Evolutionary conservation across 805 yeast species (phyloP), one percentile per base, ranked within the genome.

Genomic region (Kuraishia ogatae): DNA sequence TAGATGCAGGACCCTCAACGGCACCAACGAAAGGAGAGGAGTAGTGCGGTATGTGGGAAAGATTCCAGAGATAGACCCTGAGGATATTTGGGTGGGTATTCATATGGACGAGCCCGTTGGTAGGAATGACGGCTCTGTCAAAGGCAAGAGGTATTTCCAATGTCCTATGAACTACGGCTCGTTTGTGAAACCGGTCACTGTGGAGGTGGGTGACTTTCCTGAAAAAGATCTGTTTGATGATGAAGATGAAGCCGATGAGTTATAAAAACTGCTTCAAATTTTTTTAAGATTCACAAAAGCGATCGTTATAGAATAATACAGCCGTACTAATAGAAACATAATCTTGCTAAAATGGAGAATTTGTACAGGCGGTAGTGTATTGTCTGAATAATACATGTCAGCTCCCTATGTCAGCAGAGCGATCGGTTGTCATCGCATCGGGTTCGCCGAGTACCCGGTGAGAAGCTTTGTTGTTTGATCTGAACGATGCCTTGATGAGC

Each of bases 71-170:
- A 79, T 91, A 52, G 59, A 60, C 24, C 77, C 74, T 2, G 78
- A 73, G 39, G 60, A 61, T 20, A 60, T 69, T 1, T 93, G 97
- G 97, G 78, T 88, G 29, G 98, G 97, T 0, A 79, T 93, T 2
- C 88, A 85, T 61, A 83, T 91, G 54, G 94, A 88, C 61, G 90
- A 87, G 60, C 93, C 97, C 0, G 78, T 80, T 7, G 98, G 98
- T 4, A 89, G 87, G 66, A 89, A 92, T 63, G 82, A 89, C 64
- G 98, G 98, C 0, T 70, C 81, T 21, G 71, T 90, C 47, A 80
- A 82, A 39, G 91, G 89, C 0, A 65, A 61, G 0, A 62, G 75
- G 39, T 78, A 87, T 59, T 92, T 93, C 64, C 63, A 71, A 3
- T 81, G 90, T 35, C 63, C 64, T 5, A 63, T 62, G 0, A 77